phyloP scores from a whole-genome alignment of 1,139 yeast species.

The Trichomonascaceae sp. region DNA sequence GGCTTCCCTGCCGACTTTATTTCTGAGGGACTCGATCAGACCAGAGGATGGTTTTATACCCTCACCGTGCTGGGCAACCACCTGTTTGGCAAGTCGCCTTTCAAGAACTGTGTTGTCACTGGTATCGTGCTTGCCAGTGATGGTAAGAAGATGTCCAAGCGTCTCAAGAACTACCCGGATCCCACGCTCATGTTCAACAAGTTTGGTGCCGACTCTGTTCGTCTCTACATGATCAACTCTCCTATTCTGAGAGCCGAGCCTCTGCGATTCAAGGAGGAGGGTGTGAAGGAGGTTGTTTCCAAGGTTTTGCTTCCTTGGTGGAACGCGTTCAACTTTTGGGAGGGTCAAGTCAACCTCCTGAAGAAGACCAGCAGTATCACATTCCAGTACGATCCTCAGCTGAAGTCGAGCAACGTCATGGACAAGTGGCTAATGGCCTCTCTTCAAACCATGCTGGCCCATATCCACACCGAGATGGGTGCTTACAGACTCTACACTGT shows the following conservation, averaged over 20 bases:
- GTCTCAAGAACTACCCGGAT: conserved; percentile 96
- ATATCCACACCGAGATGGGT: conserved; percentile 79
- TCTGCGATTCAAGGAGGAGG: conserved; percentile 93
- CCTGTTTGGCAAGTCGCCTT: conserved; percentile 83
- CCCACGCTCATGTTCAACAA: conserved; percentile 68
- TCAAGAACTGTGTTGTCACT: conserved; percentile 86
- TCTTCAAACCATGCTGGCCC: conserved; percentile 75
- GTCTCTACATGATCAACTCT: conserved; percentile 90
- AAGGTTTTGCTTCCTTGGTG: conserved; percentile 96
- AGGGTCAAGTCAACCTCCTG: conserved; percentile 79
- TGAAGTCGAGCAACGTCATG: conserved; percentile 80
- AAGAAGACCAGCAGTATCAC: conserved; percentile 62
- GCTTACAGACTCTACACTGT: conserved; percentile 89
- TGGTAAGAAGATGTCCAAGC: conserved; percentile 98
- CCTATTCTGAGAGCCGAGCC: conserved; percentile 97
- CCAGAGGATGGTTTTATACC: conserved; percentile 99
- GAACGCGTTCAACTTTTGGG: conserved; percentile 92
- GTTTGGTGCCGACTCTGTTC: conserved; percentile 96
- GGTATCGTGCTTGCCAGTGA: conserved; percentile 97
- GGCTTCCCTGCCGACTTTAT: conserved; percentile 91
- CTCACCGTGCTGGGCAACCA: conserved; percentile 93
- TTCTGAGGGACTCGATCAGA: conserved; percentile 97
- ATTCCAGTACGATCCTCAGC: conserved; percentile 55
- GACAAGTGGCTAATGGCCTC: conserved; percentile 96
- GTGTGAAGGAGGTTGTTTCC: conserved; percentile 94